These are phyloP conservation scores for Penicillium subrubescens DNA, from an alignment of 495 filamentous ascomycete genomes.

Conservation along the genomic window DNA sequence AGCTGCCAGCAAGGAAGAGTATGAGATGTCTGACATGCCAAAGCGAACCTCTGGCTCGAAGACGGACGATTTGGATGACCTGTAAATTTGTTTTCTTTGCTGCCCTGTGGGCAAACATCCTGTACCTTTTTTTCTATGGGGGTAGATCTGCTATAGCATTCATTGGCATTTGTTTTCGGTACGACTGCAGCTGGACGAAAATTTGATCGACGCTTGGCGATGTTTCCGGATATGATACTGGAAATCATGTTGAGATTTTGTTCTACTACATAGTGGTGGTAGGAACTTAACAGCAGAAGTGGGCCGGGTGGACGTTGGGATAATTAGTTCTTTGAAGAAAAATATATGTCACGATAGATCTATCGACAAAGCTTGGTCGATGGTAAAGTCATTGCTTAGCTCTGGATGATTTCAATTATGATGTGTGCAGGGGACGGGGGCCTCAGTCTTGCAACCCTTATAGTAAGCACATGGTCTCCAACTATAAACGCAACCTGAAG, in stretches of 20 bases:
- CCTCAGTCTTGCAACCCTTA: no score
- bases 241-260: neutral
- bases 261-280: neutral
- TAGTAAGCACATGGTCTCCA: no score
- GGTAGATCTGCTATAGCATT: conserved; percentile 22
- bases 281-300: no score
- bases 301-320: no score
- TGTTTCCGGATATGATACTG: neutral
- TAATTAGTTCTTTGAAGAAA: no score
- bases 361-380: neutral
- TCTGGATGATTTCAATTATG: no score
- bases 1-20: conserved; percentile 36
- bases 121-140: conserved; percentile 16
- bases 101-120: conserved; percentile 54
- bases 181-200: neutral
- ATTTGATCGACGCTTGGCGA: conserved; percentile 2
- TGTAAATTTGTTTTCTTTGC: conserved; percentile 37
- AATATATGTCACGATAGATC: neutral
- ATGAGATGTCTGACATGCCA: conserved; percentile 49
- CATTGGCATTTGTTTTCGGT: conserved; percentile 10
- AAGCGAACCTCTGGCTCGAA: conserved; percentile 34
- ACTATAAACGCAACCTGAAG: no score
- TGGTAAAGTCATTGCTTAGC: neutral
- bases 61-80: conserved; percentile 43
- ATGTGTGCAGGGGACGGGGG: no score